A percentile compares a stretch with the other conserved stretches of the same genome.
Evolutionary conservation across 805 yeast species (phyloP).

Genomic region (Sugiyamaella qingdaonensis): DNA sequence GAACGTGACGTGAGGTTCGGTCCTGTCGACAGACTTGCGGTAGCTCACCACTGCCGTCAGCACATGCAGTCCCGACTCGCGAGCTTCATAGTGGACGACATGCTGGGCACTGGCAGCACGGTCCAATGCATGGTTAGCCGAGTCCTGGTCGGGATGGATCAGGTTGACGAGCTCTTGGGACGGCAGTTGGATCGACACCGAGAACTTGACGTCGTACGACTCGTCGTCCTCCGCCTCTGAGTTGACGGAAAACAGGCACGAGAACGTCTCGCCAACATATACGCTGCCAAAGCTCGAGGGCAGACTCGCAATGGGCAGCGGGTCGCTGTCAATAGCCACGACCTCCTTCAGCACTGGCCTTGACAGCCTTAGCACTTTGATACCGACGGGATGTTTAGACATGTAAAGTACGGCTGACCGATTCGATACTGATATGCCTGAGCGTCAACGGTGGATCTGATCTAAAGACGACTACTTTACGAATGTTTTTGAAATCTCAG

Average conservation of each 20-base stretch:
- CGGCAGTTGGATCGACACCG: slow-evolving; percentile 19
- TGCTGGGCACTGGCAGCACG: slow-evolving; percentile 11
- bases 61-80: slow-evolving; percentile 27
- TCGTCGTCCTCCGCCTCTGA: slow-evolving; percentile 1
- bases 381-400: slow-evolving; percentile 15
- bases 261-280: slow-evolving; percentile 32
- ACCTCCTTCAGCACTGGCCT: slow-evolving; percentile 25
- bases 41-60: slow-evolving; percentile 25
- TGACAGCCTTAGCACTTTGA: slow-evolving; percentile 30
- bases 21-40: slow-evolving; percentile 1
- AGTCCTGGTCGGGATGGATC: slow-evolving; percentile 13
- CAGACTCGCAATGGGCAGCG: slow-evolving; percentile 18
- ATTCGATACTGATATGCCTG: too few species aligned
- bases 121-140: slow-evolving; percentile 1
- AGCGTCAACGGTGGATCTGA: too few species aligned
- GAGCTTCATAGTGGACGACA: slow-evolving; percentile 24
- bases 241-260: slow-evolving; percentile 23
- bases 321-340: not conserved
- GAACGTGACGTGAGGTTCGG: slow-evolving; percentile 16
- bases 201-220: slow-evolving; percentile 11
- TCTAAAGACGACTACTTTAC: too few species aligned
- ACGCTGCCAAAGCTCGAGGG: slow-evolving; percentile 28
- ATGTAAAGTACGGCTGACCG: not conserved
- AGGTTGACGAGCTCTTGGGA: slow-evolving; percentile 10
- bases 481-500: too few species aligned